A percentile compares a stretch with the other conserved stretches of the same genome.
These are phyloP conservation scores for Fraxinus baroniana DNA, from an alignment of 305 asterid genomes.

Conservation along the genomic window DNA sequence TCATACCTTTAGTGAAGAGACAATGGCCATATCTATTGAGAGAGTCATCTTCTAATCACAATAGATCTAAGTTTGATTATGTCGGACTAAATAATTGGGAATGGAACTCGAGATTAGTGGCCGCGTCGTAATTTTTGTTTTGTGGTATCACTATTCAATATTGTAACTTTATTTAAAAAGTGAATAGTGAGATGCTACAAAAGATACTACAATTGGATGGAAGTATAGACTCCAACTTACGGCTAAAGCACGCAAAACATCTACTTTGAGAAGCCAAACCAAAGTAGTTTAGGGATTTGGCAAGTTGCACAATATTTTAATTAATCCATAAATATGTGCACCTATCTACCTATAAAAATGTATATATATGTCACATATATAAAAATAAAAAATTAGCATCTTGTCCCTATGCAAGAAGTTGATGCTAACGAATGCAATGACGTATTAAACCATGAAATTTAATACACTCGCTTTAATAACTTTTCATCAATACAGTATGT, in stretches of 20 bases:
- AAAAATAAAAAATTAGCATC: background rate
- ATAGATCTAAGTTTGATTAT: background rate
- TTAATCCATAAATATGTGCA: constrained; percentile 13
- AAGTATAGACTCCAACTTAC: constrained; percentile 26
- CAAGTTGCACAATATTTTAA: constrained; percentile 19
- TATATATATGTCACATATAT: background rate
- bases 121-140: too few relatives aligned
- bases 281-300: background rate
- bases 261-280: constrained; percentile 18
- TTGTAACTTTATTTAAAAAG: background rate
- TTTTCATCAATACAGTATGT: background rate
- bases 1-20: background rate
- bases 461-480: background rate
- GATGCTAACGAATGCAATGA: constrained; percentile 28
- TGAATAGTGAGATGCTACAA: background rate
- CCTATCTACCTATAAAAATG: constrained; percentile 10
- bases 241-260: constrained; percentile 14
- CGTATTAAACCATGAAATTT: background rate
- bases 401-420: background rate
- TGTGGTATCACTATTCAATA: background rate
- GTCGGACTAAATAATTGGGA: background rate
- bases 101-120: background rate
- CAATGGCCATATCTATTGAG: background rate
- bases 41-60: background rate
- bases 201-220: background rate